phyloP scores from a whole-genome alignment of 805 yeast genomes.

The Saturnispora galanensis region DNA sequence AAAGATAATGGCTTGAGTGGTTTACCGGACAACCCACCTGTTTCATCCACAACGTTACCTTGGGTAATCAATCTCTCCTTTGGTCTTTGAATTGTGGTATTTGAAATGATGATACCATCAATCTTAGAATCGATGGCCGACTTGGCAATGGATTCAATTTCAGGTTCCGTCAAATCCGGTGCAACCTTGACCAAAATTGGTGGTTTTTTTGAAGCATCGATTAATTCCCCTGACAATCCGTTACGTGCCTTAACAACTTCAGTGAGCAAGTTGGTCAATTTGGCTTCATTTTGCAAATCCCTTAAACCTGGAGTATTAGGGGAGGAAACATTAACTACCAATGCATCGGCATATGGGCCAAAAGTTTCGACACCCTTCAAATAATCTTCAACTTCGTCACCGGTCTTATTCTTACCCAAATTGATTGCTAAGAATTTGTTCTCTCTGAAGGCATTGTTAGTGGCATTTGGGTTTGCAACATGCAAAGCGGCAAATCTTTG shows the following conservation, averaged over 20 bases:
- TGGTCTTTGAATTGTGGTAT: slow-evolving; percentile 87
- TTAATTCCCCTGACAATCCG: slow-evolving; percentile 30
- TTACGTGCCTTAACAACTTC: slow-evolving; percentile 66
- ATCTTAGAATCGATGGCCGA: slow-evolving; percentile 68
- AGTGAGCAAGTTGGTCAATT: slow-evolving; percentile 56
- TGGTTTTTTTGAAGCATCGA: slow-evolving; percentile 39
- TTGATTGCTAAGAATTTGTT: slow-evolving; percentile 71
- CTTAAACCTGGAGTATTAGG: slow-evolving; percentile 96
- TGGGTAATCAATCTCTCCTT: slow-evolving; percentile 38
- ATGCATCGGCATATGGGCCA: slow-evolving; percentile 78
- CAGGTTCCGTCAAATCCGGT: slow-evolving; percentile 79
- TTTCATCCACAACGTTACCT: slow-evolving; percentile 38
- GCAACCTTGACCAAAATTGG: slow-evolving; percentile 88
- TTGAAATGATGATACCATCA: slow-evolving; percentile 88
- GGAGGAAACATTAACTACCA: slow-evolving; percentile 85
- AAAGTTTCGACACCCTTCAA: slow-evolving; percentile 73
- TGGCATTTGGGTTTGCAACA: slow-evolving; percentile 16
- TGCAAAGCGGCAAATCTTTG: slow-evolving; percentile 44
- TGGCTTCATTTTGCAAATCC: slow-evolving; percentile 69
- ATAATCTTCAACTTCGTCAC: slow-evolving; percentile 84
- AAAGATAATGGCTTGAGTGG: slow-evolving; percentile 79
- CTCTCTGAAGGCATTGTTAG: slow-evolving; percentile 39
- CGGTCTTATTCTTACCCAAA: slow-evolving; percentile 85
- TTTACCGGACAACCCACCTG: slow-evolving; percentile 89
- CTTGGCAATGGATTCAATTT: slow-evolving; percentile 71